Evolutionary conservation across 768 basidiomycete species (phyloP).

Genomic region (Boletus tomentosulus): DNA sequence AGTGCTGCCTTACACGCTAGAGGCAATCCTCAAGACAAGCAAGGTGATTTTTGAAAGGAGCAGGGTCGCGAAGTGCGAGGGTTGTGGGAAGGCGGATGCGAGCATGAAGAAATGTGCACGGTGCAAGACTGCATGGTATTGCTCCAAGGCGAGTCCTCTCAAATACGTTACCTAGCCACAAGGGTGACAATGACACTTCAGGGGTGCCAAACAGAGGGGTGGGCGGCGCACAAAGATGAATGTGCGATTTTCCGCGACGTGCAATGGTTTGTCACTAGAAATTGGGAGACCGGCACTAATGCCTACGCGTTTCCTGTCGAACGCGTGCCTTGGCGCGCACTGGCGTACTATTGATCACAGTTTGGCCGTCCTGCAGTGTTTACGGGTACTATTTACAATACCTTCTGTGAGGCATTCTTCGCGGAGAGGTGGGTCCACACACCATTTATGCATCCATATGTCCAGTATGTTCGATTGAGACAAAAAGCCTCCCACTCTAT

Average conservation of each 20-base stretch:
- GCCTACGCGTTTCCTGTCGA: slow-evolving; percentile 20
- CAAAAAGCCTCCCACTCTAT: background rate
- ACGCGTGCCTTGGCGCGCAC: slow-evolving; percentile 12
- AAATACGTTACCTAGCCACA: background rate
- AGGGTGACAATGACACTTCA: slow-evolving; percentile 9
- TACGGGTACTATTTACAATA: background rate
- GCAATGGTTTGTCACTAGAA: slow-evolving; percentile 28
- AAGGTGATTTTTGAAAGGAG: slow-evolving; percentile 17
- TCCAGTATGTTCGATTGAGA: slow-evolving; percentile 1
- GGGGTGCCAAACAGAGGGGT: slow-evolving; percentile 22
- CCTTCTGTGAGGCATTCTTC: background rate
- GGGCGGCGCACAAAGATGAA: slow-evolving; percentile 20
- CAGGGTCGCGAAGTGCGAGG: slow-evolving; percentile 20
- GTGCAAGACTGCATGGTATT: slow-evolving; percentile 29
- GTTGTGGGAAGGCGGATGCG: slow-evolving; percentile 16
- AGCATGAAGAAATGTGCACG: slow-evolving; percentile 23
- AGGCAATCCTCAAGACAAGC: slow-evolving; percentile 25
- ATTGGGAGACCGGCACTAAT: slow-evolving; percentile 21
- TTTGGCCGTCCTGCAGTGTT: background rate
- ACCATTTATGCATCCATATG: slow-evolving; percentile 1
- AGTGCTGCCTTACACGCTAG: slow-evolving; percentile 26
- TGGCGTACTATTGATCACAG: slow-evolving; percentile 6
- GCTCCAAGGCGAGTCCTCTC: slow-evolving; percentile 23
- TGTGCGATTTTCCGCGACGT: slow-evolving; percentile 25
- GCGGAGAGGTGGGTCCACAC: background rate